Conservation (phyloP, 2,329 filamentous ascomycete genomes). For the Scedosporium aurantiacum region DNA sequence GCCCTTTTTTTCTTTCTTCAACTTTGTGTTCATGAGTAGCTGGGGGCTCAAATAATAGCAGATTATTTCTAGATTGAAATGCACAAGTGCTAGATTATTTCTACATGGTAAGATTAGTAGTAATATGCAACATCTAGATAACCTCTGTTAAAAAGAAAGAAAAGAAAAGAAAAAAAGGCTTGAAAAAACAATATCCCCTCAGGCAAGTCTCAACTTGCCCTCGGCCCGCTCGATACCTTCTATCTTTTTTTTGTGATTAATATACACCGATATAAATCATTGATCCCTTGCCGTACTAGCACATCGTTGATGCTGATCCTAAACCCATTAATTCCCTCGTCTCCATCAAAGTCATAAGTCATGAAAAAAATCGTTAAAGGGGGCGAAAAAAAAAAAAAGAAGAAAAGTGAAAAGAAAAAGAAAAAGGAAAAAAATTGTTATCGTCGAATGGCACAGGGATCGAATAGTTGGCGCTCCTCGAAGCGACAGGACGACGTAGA, state of each 20-base stretch:
- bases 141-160: background rate
- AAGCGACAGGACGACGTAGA: too few species aligned
- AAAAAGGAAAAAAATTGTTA: background rate
- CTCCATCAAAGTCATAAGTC: background rate
- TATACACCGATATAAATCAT: too few species aligned
- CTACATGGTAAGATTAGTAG: background rate
- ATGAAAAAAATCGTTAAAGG: background rate
- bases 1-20: too few species aligned
- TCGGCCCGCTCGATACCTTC: background rate
- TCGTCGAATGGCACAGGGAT: too few species aligned
- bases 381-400: background rate
- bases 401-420: background rate
- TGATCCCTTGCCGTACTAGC: background rate
- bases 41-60: too few species aligned
- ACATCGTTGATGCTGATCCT: background rate
- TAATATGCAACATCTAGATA: background rate
- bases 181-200: background rate
- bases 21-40: too few species aligned
- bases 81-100: background rate
- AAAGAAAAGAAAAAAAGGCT: background rate
- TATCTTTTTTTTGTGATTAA: background rate
- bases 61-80: too few species aligned
- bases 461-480: too few species aligned
- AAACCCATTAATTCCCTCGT: background rate
- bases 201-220: background rate